These are phyloP conservation scores for Talinum fruticosum DNA, from an alignment of 148 eudicot genomes.

Conservation along the genomic window DNA sequence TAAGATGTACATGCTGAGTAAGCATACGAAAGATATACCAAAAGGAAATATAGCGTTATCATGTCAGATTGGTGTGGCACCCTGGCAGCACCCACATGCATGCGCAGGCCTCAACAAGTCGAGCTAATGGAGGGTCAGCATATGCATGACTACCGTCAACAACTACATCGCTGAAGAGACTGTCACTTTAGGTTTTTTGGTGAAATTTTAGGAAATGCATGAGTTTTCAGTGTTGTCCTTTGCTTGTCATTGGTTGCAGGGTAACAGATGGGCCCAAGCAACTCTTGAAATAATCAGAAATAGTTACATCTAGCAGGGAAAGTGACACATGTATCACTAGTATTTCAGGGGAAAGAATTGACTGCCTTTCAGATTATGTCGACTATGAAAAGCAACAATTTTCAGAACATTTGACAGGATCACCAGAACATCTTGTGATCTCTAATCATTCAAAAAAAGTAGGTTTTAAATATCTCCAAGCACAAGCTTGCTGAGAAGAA, in stretches of 20 bases:
- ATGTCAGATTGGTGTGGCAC: background rate
- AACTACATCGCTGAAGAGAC: background rate
- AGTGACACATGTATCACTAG: background rate
- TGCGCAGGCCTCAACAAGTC: too few species aligned
- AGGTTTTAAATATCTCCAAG: too few species aligned
- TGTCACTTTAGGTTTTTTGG: background rate
- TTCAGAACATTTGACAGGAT: background rate
- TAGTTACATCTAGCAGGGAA: background rate
- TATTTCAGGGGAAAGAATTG: background rate
- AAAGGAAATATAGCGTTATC: background rate
- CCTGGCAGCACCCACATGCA: too few species aligned
- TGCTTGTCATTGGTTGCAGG: background rate
- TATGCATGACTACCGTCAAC: background rate
- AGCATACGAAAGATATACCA: background rate
- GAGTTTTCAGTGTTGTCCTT: background rate
- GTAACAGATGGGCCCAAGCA: background rate
- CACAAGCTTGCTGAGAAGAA: too few species aligned
- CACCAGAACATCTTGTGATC: background rate
- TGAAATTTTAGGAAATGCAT: background rate
- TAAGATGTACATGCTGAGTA: background rate
- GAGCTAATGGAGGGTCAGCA: background rate
- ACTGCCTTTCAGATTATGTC: background rate
- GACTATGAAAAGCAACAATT: background rate
- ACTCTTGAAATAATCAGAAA: background rate
- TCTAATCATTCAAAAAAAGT: background rate